Base-by-base conservation (phyloP, 2,329 filamentous ascomycete genomes). In the Biscogniauxia mediterranea region DNA sequence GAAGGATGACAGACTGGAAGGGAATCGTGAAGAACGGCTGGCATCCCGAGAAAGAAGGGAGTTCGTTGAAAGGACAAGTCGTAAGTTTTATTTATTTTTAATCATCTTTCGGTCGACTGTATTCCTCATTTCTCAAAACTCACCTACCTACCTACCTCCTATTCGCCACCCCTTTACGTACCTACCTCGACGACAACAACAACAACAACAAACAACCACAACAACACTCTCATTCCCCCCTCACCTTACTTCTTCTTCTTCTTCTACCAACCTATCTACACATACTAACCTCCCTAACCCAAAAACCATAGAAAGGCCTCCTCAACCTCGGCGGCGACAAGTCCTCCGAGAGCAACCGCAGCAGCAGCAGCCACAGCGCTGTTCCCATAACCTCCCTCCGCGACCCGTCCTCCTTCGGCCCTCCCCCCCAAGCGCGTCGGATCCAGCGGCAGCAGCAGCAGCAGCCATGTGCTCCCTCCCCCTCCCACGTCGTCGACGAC, bases 371-470 rank as follows among this genome's bases (percentile, higher is more conserved):
- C 21, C 68, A 75, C 59, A 79, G 81, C 66, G 74, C 77, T 52
- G 77, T 84, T 32, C 92, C 93, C 1, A 78, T 96, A 52, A 81
- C 86, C 8, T 81, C 85, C 3, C 82, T 97, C 28, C 88, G 86
- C 72, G 92, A 97, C 72, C 93, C 92, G 1, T 75, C 85, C 1
- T 84, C 86, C 17, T 97, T 96, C 73, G 92, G 85, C 1, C 91
- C 92, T 23, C 93, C 93, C 25, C 25, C 93, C 93, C 0, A 93
- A 86, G 69, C 89, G 85, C 63, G 75, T 72, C 13, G 70, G 64
- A 21, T 53, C 55, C n/a, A 52, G 59, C 23, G n/a, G 58, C 68
- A 54, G 52, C 59, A 56, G 21, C 56, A 52, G 23, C 23, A 25
- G 54, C 68, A 17, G 60, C 13, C 46, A n/a, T 50, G 17, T 21